Percentiles rank a stretch among this genome's conserved stretches.
These are phyloP conservation scores for Pistacia vera DNA, from an alignment of 345 rosid genomes.

Conservation along the genomic window DNA sequence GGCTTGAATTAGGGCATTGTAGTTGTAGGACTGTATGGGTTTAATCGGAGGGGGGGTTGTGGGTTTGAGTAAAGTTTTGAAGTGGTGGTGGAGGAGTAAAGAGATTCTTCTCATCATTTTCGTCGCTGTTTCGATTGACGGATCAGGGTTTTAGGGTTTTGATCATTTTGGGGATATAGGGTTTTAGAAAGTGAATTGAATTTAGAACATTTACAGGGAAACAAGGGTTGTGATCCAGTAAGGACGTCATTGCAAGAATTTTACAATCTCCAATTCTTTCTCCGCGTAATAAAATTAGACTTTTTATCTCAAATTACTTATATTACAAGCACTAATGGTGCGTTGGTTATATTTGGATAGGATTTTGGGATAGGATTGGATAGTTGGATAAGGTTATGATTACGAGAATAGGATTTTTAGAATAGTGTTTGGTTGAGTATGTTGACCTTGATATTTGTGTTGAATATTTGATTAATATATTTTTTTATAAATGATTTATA, in stretches of 20 bases:
- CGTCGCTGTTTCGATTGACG: not conserved
- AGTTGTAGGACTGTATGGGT: slow-evolving; percentile 21
- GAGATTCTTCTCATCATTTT: slow-evolving; percentile 58
- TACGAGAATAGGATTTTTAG: no score
- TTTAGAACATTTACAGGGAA: not conserved
- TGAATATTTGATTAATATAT: no score
- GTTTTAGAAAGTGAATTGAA: not conserved
- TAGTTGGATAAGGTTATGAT: no score
- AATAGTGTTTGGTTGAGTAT: no score
- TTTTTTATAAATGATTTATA: no score
- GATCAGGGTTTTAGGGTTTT: not conserved
- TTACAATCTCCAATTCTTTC: not conserved
- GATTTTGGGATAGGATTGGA: no score
- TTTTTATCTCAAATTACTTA: no score
- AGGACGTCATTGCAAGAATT: not conserved
- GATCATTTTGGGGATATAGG: not conserved
- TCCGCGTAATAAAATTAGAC: not conserved
- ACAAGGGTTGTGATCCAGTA: not conserved
- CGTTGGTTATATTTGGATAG: no score
- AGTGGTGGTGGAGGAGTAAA: slow-evolving; percentile 41
- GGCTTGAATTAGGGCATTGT: slow-evolving; percentile 9
- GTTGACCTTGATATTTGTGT: no score
- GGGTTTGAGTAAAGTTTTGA: slow-evolving; percentile 20
- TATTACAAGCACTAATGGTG: no score
- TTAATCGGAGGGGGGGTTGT: slow-evolving; percentile 22